Conservation (phyloP, 495 filamentous ascomycete species). For the Pseudotulostoma volvatum region DNA sequence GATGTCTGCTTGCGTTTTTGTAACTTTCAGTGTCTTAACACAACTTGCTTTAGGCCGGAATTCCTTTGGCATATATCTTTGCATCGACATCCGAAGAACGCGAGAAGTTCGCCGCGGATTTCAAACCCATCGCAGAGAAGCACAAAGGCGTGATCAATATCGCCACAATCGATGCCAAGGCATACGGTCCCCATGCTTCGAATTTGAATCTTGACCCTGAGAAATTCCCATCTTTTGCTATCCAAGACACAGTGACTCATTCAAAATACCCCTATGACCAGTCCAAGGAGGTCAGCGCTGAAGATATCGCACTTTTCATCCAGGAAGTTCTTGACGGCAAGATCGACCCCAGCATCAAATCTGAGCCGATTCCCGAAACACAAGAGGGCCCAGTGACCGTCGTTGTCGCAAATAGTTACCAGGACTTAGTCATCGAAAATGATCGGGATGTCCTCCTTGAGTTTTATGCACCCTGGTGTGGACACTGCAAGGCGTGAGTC, state of each 20-base stretch:
- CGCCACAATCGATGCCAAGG: constrained; percentile 90
- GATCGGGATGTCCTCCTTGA: constrained; percentile 94
- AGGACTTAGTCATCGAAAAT: constrained; percentile 81
- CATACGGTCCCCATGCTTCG: constrained; percentile 85
- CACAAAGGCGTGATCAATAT: constrained; percentile 80
- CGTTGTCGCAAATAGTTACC: constrained; percentile 87
- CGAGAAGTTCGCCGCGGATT: constrained; percentile 48
- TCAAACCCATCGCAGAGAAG: constrained; percentile 38
- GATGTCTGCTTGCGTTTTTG: too few relatives aligned
- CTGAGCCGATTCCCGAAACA: constrained; percentile 87
- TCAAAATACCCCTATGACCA: constrained; percentile 93
- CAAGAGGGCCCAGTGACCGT: constrained; percentile 82
- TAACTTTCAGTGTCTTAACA: constrained; percentile 40
- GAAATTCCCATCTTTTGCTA: constrained; percentile 93
- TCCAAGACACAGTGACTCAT: constrained; percentile 92
- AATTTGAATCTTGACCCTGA: constrained; percentile 95
- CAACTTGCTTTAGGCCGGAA: constrained; percentile 41
- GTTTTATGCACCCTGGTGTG: constrained; percentile 99
- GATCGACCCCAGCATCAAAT: constrained; percentile 91
- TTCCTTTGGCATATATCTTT: constrained; percentile 96
- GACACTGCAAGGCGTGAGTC: constrained; percentile 85
- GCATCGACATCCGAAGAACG: constrained; percentile 86
- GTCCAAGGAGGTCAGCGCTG: constrained; percentile 57
- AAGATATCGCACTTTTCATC: constrained; percentile 69
- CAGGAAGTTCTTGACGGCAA: constrained; percentile 77